phyloP scores from a whole-genome alignment of 768 basidiomycete species.

The Lyophyllum semitale region DNA sequence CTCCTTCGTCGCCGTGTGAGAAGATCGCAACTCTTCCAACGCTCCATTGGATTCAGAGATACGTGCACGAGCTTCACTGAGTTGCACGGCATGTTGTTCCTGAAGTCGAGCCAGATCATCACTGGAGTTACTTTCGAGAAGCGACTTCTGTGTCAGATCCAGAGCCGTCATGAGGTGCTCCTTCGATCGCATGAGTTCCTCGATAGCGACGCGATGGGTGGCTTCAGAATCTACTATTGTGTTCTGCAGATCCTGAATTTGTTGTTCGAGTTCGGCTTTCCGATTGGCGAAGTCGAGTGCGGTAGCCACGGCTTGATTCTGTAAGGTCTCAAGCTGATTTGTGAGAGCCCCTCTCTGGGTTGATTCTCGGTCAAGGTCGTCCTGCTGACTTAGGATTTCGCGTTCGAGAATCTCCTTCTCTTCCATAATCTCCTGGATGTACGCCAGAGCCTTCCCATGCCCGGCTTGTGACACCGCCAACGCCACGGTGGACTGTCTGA shows the following conservation, averaged over 20 bases:
- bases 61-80: constrained; percentile 36
- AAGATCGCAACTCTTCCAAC: constrained; percentile 34
- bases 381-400: constrained; percentile 3
- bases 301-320: constrained; percentile 13
- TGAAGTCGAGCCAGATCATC: constrained; percentile 31
- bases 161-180: constrained; percentile 28
- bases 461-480: constrained; percentile 24
- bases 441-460: constrained; percentile 6
- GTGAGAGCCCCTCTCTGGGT: constrained; percentile 1
- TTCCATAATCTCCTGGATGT: not conserved
- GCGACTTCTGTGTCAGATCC: constrained; percentile 24
- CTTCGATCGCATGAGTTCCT: constrained; percentile 27
- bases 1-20: constrained; percentile 32
- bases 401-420: constrained; percentile 10
- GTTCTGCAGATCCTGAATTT: constrained; percentile 22
- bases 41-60: constrained; percentile 35
- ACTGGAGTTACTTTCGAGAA: constrained; percentile 23
- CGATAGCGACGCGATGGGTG: constrained; percentile 25
- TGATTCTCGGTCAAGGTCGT: constrained; percentile 7
- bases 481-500: constrained; percentile 22
- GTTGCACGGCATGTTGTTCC: constrained; percentile 36
- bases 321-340: constrained; percentile 14
- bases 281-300: constrained; percentile 14
- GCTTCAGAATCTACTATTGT: constrained; percentile 17
- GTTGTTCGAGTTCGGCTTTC: constrained; percentile 22